Base-by-base conservation (phyloP, 1,284 basidiomycete genomes). In the Microbotryum saponariae region DNA sequence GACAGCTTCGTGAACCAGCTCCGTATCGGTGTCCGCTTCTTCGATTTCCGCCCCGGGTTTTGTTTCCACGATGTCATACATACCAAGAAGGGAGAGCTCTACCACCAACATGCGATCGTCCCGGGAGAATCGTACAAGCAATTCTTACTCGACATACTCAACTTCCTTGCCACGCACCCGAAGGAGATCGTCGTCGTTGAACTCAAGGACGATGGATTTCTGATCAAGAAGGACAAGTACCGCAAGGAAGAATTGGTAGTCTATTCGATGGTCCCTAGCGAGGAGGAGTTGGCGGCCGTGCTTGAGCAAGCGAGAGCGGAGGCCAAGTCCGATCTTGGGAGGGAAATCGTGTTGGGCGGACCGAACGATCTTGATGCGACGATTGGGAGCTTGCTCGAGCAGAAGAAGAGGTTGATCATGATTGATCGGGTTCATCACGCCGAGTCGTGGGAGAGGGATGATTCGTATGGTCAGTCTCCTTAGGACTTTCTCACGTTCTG, bases 51-150 rank as follows among this genome's bases (percentile, higher is more conserved):
- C 4, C 56, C 59, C 1, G 63, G 63, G 4, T 64, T 29, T 16
- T 53, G 45, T 31, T 64, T 64, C 42, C 47, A 53, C 48, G 60
- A 61, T 25, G 55, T 56, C 9, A 54, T 64, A 16, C 51, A 61
- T 21, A 29, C 52, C 12, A n/a, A 49, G 16, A 52, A 58, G 46
- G 52, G 51, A 5, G 46, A 44, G 12, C 51, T 64, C 18, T 51
- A 59, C 21, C 63, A 64, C 56, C 57, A 58, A 45, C 63, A 64
- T 45, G 59, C 63, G 6, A 53, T 64, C 21, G 63, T 64, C 4
- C 63, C 63, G 8, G 60, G 60, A 51, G 18, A 27, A 23, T 4
- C 44, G 16, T 64, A 64, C 52, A 14, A 54, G 18, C 25, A 21
- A 9, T 61, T 64, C 47, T 51, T 64, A 12, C 37, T 42, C 29